phyloP scores from a whole-genome alignment of 441 rosid genomes.

The Daphne laureola region DNA sequence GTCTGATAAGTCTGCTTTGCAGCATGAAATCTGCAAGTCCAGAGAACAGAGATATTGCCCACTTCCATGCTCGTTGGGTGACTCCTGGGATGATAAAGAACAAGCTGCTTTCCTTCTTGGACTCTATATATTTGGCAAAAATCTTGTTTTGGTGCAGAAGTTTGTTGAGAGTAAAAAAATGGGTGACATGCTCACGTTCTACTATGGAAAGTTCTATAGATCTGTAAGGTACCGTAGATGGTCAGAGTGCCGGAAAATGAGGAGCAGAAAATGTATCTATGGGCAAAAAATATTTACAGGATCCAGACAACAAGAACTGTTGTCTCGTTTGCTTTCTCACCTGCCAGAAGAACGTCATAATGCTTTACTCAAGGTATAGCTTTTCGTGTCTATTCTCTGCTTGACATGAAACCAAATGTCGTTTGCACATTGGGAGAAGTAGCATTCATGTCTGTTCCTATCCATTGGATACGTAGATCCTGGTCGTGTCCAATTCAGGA shows the following conservation, averaged over 20 bases:
- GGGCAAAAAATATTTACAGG: slow-evolving; percentile 54
- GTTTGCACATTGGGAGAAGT: not conserved
- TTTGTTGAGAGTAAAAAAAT: slow-evolving; percentile 36
- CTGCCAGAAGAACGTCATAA: slow-evolving; percentile 31
- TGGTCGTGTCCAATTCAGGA: no score
- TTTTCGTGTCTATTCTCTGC: slow-evolving; percentile 1
- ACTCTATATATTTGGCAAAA: slow-evolving; percentile 50
- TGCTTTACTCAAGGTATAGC: slow-evolving; percentile 40
- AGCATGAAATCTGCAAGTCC: slow-evolving; percentile 14
- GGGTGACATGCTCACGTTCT: slow-evolving; percentile 40
- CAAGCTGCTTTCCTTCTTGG: slow-evolving; percentile 37
- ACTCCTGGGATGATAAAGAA: slow-evolving; percentile 33
- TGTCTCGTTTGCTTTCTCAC: slow-evolving; percentile 38
- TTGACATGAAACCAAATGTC: no score
- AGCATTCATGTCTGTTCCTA: not conserved
- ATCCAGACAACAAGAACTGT: slow-evolving; percentile 44
- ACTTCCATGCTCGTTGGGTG: slow-evolving; percentile 28
- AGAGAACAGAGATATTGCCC: slow-evolving; percentile 8
- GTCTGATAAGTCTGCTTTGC: slow-evolving; percentile 6
- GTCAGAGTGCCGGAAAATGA: slow-evolving; percentile 42
- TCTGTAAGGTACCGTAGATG: slow-evolving; percentile 45
- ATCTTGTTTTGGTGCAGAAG: slow-evolving; percentile 39
- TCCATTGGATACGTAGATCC: no score
- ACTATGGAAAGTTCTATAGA: slow-evolving; percentile 51
- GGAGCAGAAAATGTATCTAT: slow-evolving; percentile 31